Base-by-base conservation (phyloP, 2,329 filamentous ascomycete genomes). In the Cladosporium sp. region DNA sequence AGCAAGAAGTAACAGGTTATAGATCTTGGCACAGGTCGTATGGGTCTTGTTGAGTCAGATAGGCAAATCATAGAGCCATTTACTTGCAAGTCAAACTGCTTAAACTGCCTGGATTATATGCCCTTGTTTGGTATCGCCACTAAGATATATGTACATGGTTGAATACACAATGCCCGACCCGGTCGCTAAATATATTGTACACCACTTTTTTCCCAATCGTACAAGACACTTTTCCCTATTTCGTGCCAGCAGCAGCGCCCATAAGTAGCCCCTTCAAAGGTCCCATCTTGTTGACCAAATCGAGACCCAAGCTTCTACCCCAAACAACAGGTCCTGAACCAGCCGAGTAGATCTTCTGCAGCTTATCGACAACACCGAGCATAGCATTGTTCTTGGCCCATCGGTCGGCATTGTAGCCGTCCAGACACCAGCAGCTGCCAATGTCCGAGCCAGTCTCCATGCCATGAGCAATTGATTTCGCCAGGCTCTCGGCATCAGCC, bases 291-390 rank as follows among this genome's bases (percentile, higher is more conserved):
- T 97, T 88, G 61, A 97, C 88, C 7, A 88, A 84, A 62, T 80
- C 83, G 62, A 97, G 74, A 0, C 93, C 93, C 49, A 91, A 69
- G 55, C 89, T 92, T 62, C 93, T 82, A 52, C 92, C 78, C 66
- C 88, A 88, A 17, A 96, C 89, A 36, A 97, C 75, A 1, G 92
- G 92, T 0, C 90, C 90, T 61, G 84, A 86, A 20, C 85, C 86
- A 0, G 90, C 85, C n/a, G 88, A 88, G 74, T 96, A 97, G 43
- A 97, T 76, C 77, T 93, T 96, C 74, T 97, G 92, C 66, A 97
- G 78, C 76, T 97, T 93, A 76, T 97, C 93, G 64, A 86, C 90
- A 47, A 88, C 88, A 58, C 85, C 92, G 56, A 92, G 80, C 73
- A 95, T 82, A 61, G 88, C 81, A 61, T 81, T 89, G 74, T 97